Conservation (phyloP, 1,284 basidiomycete genomes). For the Pisolithus thermaeus region DNA sequence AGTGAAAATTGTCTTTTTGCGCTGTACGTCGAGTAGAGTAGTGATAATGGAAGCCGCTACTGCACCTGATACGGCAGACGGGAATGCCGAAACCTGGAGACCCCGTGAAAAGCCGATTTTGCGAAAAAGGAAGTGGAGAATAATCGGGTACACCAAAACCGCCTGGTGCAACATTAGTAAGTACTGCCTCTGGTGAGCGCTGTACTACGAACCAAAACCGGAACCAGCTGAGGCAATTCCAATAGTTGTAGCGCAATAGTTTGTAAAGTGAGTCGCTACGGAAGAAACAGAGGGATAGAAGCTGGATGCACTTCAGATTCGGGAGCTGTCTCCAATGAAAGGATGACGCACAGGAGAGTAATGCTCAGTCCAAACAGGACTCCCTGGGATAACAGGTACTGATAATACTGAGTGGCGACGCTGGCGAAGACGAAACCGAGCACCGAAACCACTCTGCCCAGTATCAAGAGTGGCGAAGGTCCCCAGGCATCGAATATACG, state of each 20-base stretch:
- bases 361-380: conserved; percentile 55
- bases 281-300: conserved; percentile 54
- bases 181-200: not conserved
- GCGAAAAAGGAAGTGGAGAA: conserved; percentile 53
- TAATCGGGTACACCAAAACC: conserved; percentile 64
- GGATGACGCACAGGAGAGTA: conserved; percentile 44
- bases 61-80: conserved; percentile 37
- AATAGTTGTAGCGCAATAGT: conserved; percentile 54
- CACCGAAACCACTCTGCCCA: conserved; percentile 38
- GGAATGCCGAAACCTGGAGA: conserved; percentile 43
- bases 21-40: conserved; percentile 9
- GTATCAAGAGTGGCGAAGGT: conserved; percentile 40
- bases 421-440: conserved; percentile 49
- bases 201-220: conserved; percentile 38
- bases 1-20: conserved; percentile 18
- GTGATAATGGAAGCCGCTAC: conserved; percentile 39
- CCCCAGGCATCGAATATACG: conserved; percentile 47
- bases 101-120: conserved; percentile 57
- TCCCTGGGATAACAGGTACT: conserved; percentile 57
- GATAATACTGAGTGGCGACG: conserved; percentile 48
- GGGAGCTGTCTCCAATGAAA: conserved; percentile 2
- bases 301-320: conserved; percentile 29
- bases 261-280: conserved; percentile 48
- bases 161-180: conserved; percentile 32
- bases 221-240: conserved; percentile 51